Evolutionary conservation across 495 filamentous ascomycete species (phyloP).

Genomic region (Tuber umbilicatum): DNA sequence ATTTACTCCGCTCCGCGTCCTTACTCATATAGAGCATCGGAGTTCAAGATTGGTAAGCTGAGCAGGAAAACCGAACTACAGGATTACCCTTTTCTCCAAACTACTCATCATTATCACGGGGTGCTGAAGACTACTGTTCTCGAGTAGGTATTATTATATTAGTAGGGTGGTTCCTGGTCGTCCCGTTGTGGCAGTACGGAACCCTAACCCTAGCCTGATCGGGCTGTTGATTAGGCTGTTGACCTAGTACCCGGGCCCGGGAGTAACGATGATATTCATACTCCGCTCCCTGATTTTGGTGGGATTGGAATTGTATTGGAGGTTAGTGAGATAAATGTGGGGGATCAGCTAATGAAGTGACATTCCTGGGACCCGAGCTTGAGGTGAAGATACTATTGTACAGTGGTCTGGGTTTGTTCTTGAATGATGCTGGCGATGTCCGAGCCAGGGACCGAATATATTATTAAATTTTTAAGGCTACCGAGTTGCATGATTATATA

Average conservation of each 20-base stretch:
- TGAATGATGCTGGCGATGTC: not conserved
- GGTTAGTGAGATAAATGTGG: not conserved
- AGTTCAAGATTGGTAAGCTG: not conserved
- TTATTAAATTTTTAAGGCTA: not conserved
- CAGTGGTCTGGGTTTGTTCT: not conserved
- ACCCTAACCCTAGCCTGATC: not conserved
- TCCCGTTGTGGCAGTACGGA: not conserved
- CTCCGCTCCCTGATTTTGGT: not conserved
- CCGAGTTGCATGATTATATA: not conserved
- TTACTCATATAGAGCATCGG: not conserved
- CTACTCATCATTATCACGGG: not conserved
- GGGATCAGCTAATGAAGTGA: not conserved
- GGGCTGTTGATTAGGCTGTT: not conserved
- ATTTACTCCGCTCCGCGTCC: not conserved
- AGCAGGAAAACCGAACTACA: not conserved
- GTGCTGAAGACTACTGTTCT: not conserved
- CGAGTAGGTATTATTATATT: not conserved
- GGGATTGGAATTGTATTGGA: not conserved
- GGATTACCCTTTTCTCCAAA: not conserved
- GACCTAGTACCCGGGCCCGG: not conserved
- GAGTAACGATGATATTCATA: not conserved
- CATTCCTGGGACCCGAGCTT: not conserved
- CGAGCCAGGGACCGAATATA: not conserved
- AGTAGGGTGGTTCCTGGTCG: not conserved
- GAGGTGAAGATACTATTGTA: not conserved